These are phyloP conservation scores for Stentor roeselii DNA, from an alignment of 73 alveolate species.

Conservation along the genomic window DNA sequence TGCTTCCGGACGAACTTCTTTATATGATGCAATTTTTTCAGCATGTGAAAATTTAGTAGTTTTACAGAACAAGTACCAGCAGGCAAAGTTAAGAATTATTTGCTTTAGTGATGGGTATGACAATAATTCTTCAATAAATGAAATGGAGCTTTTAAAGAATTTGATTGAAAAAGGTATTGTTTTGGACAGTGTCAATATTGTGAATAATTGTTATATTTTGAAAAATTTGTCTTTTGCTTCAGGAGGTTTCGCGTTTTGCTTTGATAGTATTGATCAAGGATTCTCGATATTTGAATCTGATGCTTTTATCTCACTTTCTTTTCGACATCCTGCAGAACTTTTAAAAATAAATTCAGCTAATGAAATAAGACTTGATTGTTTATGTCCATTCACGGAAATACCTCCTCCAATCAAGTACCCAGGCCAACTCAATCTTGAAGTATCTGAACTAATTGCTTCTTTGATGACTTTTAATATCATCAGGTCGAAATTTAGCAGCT, in stretches of 20 bases:
- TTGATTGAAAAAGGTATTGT: slow-evolving; percentile 33
- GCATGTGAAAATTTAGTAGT: slow-evolving; percentile 26
- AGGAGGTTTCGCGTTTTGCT: slow-evolving; percentile 43
- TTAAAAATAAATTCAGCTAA: background rate
- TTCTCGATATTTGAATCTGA: slow-evolving; percentile 43
- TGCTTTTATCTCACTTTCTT: slow-evolving; percentile 27
- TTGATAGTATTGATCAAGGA: slow-evolving; percentile 34
- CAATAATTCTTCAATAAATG: slow-evolving; percentile 28
- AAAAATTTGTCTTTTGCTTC: slow-evolving; percentile 48
- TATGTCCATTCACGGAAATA: too few relatives aligned
- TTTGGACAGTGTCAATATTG: slow-evolving; percentile 42
- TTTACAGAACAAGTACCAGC: slow-evolving; percentile 41
- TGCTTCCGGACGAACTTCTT: slow-evolving; percentile 38
- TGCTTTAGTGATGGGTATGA: slow-evolving; percentile 61
- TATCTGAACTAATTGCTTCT: too few relatives aligned
- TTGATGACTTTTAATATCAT: too few relatives aligned
- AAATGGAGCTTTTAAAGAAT: slow-evolving; percentile 21
- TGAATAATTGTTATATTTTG: slow-evolving; percentile 32
- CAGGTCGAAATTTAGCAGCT: too few relatives aligned
- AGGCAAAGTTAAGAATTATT: slow-evolving; percentile 39
- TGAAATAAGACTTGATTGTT: too few relatives aligned
- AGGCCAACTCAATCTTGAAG: too few relatives aligned
- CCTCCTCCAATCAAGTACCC: background rate
- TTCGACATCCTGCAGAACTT: background rate
- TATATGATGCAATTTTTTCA: slow-evolving; percentile 46